phyloP scores from a whole-genome alignment of 78 protist genomes.

The Dictyostelium intermedium region DNA sequence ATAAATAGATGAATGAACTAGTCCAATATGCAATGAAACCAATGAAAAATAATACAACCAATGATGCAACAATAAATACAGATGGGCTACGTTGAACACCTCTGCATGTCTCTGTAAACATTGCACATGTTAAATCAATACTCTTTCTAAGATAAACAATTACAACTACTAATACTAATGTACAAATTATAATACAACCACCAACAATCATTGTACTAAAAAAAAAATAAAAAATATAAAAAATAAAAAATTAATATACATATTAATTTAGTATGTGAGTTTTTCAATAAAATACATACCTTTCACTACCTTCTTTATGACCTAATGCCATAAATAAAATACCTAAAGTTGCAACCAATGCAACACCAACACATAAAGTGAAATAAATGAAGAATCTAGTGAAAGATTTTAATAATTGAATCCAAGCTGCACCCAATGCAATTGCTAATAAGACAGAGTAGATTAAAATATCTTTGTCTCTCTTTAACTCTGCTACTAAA shows the following conservation, averaged over 20 bases:
- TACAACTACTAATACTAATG: constrained; percentile 18
- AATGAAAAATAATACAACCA: constrained; percentile 28
- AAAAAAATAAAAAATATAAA: background rate
- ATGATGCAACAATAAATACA: constrained; percentile 23
- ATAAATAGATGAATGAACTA: constrained; percentile 63
- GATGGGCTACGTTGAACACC: constrained; percentile 76
- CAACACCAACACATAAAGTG: constrained; percentile 66
- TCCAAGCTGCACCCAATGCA: constrained; percentile 67
- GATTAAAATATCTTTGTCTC: constrained; percentile 56
- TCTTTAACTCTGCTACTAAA: constrained; percentile 64
- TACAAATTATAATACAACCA: constrained; percentile 8
- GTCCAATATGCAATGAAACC: constrained; percentile 81
- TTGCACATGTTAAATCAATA: constrained; percentile 78
- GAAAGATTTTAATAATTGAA: constrained; percentile 59
- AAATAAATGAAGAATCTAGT: constrained; percentile 59
- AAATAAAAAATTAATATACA: no score
- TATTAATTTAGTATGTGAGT: no score
- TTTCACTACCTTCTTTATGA: constrained; percentile 46
- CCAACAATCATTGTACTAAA: constrained; percentile 61
- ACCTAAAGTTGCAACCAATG: constrained; percentile 40
- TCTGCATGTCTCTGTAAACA: constrained; percentile 70
- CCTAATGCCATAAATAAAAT: constrained; percentile 18
- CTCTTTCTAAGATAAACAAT: constrained; percentile 38
- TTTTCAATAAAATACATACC: constrained; percentile 12
- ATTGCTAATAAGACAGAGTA: constrained; percentile 37